Percentiles rank a stretch among this genome's conserved stretches.
These are phyloP conservation scores for Zygotorulaspora florentina DNA, from an alignment of 805 yeast genomes.

Conservation along the genomic window DNA sequence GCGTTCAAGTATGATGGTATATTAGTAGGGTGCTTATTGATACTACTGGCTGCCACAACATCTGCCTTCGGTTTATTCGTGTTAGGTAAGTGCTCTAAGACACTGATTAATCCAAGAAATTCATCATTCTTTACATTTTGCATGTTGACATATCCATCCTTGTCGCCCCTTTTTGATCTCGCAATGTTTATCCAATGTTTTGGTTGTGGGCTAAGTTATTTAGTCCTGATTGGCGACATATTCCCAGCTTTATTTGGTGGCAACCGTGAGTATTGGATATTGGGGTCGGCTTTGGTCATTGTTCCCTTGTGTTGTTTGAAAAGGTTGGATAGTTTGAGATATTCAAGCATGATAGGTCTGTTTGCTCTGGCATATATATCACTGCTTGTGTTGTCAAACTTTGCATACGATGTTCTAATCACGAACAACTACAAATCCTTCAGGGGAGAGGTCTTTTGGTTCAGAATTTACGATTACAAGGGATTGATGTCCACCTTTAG, in stretches of 20 bases:
- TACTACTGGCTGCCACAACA: constrained; percentile 58
- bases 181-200: constrained; percentile 75
- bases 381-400: constrained; percentile 43
- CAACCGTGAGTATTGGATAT: constrained; percentile 39
- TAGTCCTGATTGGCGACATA: constrained; percentile 72
- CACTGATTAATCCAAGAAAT: constrained; percentile 48
- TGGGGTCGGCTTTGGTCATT: constrained; percentile 47
- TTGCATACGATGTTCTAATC: constrained; percentile 35
- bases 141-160: constrained; percentile 64
- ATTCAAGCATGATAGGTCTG: constrained; percentile 67
- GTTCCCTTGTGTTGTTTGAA: constrained; percentile 62
- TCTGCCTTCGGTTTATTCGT: constrained; percentile 66
- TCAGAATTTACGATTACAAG: constrained; percentile 40
- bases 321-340: constrained; percentile 63
- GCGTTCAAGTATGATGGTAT: constrained; percentile 67
- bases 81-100: constrained; percentile 55
- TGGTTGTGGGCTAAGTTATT: constrained; percentile 68
- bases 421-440: constrained; percentile 38
- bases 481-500: constrained; percentile 61
- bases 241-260: constrained; percentile 61
- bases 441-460: constrained; percentile 42
- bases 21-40: constrained; percentile 50
- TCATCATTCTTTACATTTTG: constrained; percentile 73
- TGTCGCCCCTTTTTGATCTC: constrained; percentile 65
- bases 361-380: constrained; percentile 58